Base-by-base conservation (phyloP, 768 basidiomycete species). In the Austroboletus festivus region DNA sequence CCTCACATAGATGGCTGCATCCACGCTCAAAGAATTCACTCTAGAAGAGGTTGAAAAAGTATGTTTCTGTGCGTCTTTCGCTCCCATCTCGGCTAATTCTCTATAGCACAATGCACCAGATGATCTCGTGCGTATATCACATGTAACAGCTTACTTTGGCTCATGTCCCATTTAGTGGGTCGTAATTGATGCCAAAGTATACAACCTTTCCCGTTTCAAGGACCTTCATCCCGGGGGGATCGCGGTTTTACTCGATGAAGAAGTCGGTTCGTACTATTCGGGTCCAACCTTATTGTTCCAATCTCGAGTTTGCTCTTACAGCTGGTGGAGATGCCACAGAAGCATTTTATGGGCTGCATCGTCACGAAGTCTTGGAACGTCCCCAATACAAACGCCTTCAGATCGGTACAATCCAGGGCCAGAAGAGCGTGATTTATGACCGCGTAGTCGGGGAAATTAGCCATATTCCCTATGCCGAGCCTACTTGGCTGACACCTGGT, bases 321-420 rank as follows among this genome's bases (percentile, higher is more conserved):
- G 90, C 89, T 43, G 93, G 91, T 9, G 77, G 89, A 64, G 93
- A 96, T 58, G 86, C 85, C 1, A 95, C 93, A 0, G 86, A 91
- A 30, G 78, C 79, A 5, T 96, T 97, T 73, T 96, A 85, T 59
- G 81, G 87, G 45, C 82, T 97, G 34, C 94, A 98, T 63, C 80
- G 90, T 20, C 79, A 85, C 35, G 93, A 95, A 59, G 82, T 96
- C 15, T 77, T 97, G 38, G 71, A 77, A 48, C 82, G 77, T 54
- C 84, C 89, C 0, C 86, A 89, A 47, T 91, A 85, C 57, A 68
- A 75, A 44, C 81, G 89, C 2, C 75, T 93, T 12, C 77, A 81
- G 51, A 81, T 94, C 48, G 93, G 92, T n/a, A 71, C 67, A 12
- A 73, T 94, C 47, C 71, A 76, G 42, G 89, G 82, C 39, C 76